A percentile compares a stretch with the other conserved stretches of the same genome.
phyloP scores from a whole-genome alignment of 176 grass and related monocot genomes.

The Pontederia crassipes region DNA sequence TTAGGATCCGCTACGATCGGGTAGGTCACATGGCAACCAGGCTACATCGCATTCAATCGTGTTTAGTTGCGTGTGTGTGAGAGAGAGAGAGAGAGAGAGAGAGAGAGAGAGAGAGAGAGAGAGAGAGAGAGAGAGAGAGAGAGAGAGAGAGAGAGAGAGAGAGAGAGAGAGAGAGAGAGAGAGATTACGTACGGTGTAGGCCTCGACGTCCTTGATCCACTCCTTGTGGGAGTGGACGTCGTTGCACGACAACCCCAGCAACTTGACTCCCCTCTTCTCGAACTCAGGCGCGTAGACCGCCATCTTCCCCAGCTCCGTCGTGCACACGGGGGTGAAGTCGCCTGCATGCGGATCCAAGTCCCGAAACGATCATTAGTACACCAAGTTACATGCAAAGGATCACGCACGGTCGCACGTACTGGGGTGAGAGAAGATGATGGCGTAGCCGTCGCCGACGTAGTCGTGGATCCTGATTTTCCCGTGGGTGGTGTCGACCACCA shows the following conservation, averaged over 20 bases:
- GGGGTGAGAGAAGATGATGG: constrained; percentile 91
- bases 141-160: no score
- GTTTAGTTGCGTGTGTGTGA: no score
- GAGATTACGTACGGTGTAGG: constrained; percentile 52
- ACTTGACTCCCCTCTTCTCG: constrained; percentile 68
- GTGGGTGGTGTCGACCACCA: constrained; percentile 78
- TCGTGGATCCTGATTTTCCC: constrained; percentile 74
- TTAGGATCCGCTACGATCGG: constrained; percentile 64
- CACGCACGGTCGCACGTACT: constrained; percentile 9
- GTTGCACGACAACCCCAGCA: constrained; percentile 80
- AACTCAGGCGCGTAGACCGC: constrained; percentile 55
- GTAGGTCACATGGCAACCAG: constrained; percentile 31
- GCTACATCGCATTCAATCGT: constrained; percentile 7
- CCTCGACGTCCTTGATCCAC: constrained; percentile 92
- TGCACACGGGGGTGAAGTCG: constrained; percentile 93
- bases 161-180: neutral
- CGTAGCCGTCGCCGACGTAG: constrained; percentile 40
- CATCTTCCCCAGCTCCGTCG: constrained; percentile 77
- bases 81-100: neutral
- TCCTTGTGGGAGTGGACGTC: constrained; percentile 57
- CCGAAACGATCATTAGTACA: no score
- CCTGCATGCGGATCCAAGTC: constrained; percentile 11
- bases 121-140: no score
- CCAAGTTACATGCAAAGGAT: no score
- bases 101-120: neutral